These are phyloP conservation scores for Orbilia oligospora DNA, from an alignment of 2,329 filamentous ascomycete species.

Conservation along the genomic window DNA sequence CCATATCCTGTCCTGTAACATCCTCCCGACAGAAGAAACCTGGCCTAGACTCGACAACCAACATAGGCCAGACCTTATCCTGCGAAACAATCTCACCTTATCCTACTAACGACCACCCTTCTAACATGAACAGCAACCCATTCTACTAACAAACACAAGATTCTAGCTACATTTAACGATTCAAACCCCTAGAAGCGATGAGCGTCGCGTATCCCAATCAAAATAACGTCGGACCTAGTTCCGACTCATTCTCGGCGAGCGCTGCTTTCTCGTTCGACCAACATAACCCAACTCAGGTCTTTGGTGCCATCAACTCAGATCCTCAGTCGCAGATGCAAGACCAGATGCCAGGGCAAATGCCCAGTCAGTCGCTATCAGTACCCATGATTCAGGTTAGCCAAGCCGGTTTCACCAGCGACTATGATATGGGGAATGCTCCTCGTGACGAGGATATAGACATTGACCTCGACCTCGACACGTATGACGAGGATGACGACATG, in stretches of 20 bases:
- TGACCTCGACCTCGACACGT: conserved; percentile 46
- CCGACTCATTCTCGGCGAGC: conserved; percentile 52
- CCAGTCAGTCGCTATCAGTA: conserved; percentile 35
- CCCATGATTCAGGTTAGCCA: conserved; percentile 51
- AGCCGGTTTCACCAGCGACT: conserved; percentile 33
- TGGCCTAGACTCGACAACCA: conserved; percentile 17
- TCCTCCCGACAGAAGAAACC: neutral
- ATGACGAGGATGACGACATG: conserved; percentile 55
- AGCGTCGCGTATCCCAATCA: conserved; percentile 55
- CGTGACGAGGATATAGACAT: conserved; percentile 57
- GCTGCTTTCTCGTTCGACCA: conserved; percentile 58
- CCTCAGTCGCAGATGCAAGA: conserved; percentile 45
- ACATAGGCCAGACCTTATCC: conserved; percentile 14
- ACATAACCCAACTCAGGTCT: conserved; percentile 48
- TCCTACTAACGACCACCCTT: conserved; percentile 45
- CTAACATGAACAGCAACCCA: conserved; percentile 57
- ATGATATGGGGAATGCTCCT: conserved; percentile 53
- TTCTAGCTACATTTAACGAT: conserved; percentile 34
- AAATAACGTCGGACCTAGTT: conserved; percentile 34
- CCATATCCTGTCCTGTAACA: neutral
- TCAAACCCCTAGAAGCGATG: conserved; percentile 16
- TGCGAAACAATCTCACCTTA: conserved; percentile 11
- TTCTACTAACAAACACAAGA: conserved; percentile 42
- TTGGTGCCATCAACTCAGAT: conserved; percentile 37
- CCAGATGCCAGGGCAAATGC: conserved; percentile 19